Evolutionary conservation across 2,329 filamentous ascomycete species (phyloP).

Genomic region (Penicillium paneum): DNA sequence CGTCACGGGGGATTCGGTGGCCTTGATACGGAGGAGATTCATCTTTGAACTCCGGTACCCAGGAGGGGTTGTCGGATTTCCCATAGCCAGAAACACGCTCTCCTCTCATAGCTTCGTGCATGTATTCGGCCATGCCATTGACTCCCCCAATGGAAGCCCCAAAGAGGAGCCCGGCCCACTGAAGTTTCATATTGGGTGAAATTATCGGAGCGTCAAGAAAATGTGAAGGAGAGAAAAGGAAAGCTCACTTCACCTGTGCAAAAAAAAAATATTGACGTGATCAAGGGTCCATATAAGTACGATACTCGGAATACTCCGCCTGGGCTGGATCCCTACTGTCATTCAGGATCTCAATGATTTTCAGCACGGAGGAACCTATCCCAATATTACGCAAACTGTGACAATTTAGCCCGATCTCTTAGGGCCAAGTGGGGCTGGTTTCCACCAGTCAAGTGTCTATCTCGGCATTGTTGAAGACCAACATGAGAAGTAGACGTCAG

Average conservation of each 20-base stretch:
- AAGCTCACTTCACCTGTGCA: background rate
- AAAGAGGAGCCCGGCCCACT: slow-evolving; percentile 7
- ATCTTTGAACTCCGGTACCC: slow-evolving; percentile 2
- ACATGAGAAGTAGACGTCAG: background rate
- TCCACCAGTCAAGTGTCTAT: background rate
- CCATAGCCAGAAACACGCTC: slow-evolving; percentile 9
- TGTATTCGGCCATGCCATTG: slow-evolving; percentile 8
- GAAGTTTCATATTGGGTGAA: slow-evolving; percentile 4
- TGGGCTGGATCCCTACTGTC: background rate
- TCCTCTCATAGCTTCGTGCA: slow-evolving; percentile 10
- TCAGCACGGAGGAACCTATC: background rate
- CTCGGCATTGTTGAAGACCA: background rate
- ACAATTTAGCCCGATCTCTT: background rate
- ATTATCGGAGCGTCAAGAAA: background rate
- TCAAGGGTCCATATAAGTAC: background rate
- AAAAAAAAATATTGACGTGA: background rate
- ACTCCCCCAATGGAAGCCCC: slow-evolving; percentile 3
- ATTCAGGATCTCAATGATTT: background rate
- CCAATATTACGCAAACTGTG: background rate
- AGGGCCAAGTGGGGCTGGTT: background rate
- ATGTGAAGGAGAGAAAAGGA: background rate
- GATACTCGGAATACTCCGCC: background rate
- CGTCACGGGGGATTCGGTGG: slow-evolving; percentile 5
- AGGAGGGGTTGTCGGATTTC: background rate
- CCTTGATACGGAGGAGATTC: slow-evolving; percentile 16